These are phyloP conservation scores for Xylaria longipes DNA, from an alignment of 495 filamentous ascomycete species.

Conservation along the genomic window DNA sequence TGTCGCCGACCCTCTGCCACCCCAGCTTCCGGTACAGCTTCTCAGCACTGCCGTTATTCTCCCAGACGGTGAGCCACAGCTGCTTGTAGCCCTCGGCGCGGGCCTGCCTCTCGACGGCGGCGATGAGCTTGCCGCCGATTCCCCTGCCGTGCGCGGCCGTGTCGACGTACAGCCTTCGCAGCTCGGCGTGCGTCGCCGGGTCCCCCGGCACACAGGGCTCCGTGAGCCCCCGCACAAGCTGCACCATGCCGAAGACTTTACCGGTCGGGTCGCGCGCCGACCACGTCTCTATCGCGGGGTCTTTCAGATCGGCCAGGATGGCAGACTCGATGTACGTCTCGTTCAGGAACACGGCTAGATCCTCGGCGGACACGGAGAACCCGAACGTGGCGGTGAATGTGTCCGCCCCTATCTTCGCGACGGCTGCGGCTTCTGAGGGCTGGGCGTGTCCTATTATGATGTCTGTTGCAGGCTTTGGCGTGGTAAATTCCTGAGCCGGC, in stretches of 20 bases:
- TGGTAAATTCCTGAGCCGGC: not conserved
- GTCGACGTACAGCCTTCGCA: conserved; percentile 49
- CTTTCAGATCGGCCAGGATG: conserved; percentile 36
- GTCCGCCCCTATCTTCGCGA: conserved; percentile 42
- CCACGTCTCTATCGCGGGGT: conserved; percentile 41
- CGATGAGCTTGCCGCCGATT: conserved; percentile 42
- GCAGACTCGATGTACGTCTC: conserved; percentile 36
- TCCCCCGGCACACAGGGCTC: conserved; percentile 42
- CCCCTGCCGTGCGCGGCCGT: conserved; percentile 41
- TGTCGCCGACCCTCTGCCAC: conserved; percentile 39
- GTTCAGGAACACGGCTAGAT: conserved; percentile 44
- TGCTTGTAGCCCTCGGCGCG: conserved; percentile 42
- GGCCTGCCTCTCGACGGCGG: conserved; percentile 39
- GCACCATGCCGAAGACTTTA: conserved; percentile 44
- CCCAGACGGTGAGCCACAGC: conserved; percentile 54
- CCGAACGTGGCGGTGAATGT: conserved; percentile 48
- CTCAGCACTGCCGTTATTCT: conserved; percentile 44
- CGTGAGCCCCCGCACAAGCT: conserved; percentile 40
- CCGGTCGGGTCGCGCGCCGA: conserved; percentile 29
- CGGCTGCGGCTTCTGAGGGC: conserved; percentile 39
- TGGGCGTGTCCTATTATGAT: conserved; percentile 40
- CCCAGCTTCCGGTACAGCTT: conserved; percentile 44
- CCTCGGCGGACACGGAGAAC: conserved; percentile 37
- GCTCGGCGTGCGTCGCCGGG: conserved; percentile 38
- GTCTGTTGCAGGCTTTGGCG: conserved; percentile 20